phyloP scores from a whole-genome alignment of 2,329 filamentous ascomycete genomes.

The Penicillium sclerotigenum region DNA sequence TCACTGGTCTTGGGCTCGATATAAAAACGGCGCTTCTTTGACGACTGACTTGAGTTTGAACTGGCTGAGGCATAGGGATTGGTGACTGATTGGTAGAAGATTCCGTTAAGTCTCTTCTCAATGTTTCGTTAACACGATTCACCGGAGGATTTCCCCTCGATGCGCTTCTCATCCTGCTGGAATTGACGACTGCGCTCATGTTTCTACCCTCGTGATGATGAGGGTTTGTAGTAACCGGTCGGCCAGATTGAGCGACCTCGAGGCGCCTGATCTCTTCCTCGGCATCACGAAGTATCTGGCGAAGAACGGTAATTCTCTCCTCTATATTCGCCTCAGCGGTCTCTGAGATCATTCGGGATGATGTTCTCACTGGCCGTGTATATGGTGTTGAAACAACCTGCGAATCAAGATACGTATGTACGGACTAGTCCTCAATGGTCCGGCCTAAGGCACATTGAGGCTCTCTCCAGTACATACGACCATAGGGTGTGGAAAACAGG shows the following conservation, averaged over 20 bases:
- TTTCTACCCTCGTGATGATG: neutral
- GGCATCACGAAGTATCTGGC: neutral
- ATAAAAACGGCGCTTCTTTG: neutral
- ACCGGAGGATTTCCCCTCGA: neutral
- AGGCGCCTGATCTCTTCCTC: neutral
- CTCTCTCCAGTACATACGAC: too few relatives aligned
- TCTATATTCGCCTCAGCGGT: neutral
- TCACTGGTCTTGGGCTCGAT: neutral
- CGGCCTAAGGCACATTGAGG: too few relatives aligned
- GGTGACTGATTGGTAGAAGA: neutral
- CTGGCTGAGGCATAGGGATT: neutral
- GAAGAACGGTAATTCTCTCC: neutral
- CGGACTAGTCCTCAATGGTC: too few relatives aligned
- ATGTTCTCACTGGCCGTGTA: neutral
- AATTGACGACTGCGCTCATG: neutral
- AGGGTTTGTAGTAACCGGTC: neutral
- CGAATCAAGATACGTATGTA: slow-evolving; percentile 1
- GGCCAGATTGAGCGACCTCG: neutral
- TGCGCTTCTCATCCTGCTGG: neutral
- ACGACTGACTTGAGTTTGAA: neutral
- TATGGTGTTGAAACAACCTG: neutral
- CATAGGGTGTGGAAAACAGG: too few relatives aligned
- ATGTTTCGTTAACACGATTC: neutral
- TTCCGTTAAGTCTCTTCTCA: neutral
- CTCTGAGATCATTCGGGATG: neutral